Conservation (phyloP, 768 basidiomycete genomes). For the Suillus decipiens region DNA sequence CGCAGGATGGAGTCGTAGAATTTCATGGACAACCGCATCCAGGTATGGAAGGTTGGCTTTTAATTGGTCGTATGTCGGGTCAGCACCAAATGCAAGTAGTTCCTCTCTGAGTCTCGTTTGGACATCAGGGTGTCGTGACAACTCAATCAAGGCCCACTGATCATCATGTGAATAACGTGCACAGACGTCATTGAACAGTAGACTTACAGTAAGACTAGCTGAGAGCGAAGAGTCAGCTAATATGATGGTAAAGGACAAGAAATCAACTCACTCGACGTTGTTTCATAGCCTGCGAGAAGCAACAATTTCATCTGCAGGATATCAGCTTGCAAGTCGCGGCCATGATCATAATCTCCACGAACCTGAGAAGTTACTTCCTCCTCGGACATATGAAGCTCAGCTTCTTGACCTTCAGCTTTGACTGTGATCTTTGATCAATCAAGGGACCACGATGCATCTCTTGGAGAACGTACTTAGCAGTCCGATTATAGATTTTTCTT, state of each 20-base stretch:
- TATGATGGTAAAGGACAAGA: not conserved
- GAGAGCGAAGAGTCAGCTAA: not conserved
- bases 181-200: not conserved
- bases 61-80: too few species aligned
- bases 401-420: constrained; percentile 33
- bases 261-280: constrained; percentile 36
- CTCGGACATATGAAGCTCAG: constrained; percentile 23
- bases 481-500: constrained; percentile 41
- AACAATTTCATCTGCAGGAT: constrained; percentile 11
- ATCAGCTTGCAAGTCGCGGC: not conserved
- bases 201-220: constrained; percentile 12
- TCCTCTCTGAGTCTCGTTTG: too few species aligned
- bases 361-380: constrained; percentile 20
- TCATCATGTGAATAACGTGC: too few species aligned
- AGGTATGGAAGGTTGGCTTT: too few species aligned
- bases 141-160: too few species aligned
- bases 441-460: not conserved
- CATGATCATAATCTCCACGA: too few species aligned
- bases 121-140: too few species aligned
- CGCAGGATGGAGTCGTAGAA: too few species aligned
- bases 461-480: constrained; percentile 31
- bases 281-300: constrained; percentile 49
- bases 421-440: constrained; percentile 24
- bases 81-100: too few species aligned
- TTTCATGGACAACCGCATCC: too few species aligned